Conservation (phyloP, 306 rosid species). For the Rosa multiflora region DNA sequence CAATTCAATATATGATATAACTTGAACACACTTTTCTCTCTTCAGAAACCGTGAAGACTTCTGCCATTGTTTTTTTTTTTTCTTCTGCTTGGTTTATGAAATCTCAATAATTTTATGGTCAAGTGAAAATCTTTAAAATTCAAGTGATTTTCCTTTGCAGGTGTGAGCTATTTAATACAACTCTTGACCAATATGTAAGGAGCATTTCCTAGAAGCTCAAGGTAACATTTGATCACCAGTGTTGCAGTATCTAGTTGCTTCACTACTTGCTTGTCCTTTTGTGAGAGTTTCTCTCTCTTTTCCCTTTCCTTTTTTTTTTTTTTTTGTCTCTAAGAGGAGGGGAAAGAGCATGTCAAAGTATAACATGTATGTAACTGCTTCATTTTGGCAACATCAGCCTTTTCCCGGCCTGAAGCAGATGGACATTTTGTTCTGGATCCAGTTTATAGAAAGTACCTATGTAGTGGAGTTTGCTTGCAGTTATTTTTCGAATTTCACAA, state of each 20-base stretch:
- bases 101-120: background rate
- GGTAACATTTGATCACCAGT: constrained; percentile 5
- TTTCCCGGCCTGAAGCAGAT: background rate
- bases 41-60: too few relatives aligned
- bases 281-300: background rate
- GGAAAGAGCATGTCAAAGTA: background rate
- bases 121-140: background rate
- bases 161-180: constrained; percentile 84
- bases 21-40: background rate
- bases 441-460: background rate
- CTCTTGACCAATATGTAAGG: constrained; percentile 85
- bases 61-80: background rate
- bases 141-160: constrained; percentile 40
- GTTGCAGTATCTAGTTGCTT: background rate
- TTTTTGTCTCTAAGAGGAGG: background rate
- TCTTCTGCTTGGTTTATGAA: background rate
- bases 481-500: background rate
- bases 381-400: background rate
- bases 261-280: background rate
- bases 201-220: constrained; percentile 61
- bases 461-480: background rate
- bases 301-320: background rate
- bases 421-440: background rate
- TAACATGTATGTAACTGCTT: background rate
- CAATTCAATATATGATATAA: background rate